These are phyloP conservation scores for Tetragonia tetragonoides DNA, from an alignment of 148 eudicot species.

Conservation along the genomic window DNA sequence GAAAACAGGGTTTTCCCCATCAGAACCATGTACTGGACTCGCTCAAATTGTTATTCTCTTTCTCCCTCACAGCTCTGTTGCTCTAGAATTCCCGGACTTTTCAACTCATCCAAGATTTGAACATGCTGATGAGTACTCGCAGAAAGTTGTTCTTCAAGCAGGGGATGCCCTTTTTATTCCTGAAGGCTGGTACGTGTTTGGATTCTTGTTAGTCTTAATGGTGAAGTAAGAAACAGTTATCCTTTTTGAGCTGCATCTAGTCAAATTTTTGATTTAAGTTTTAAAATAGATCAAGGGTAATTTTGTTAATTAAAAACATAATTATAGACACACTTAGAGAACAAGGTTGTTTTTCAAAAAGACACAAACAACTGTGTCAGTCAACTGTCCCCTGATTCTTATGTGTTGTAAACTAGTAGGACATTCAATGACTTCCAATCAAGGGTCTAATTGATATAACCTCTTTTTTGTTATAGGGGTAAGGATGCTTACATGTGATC, in stretches of 20 bases:
- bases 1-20: not conserved
- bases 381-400: not conserved
- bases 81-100: constrained; percentile 63
- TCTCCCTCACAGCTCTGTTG: constrained; percentile 53
- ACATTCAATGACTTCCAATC: not conserved
- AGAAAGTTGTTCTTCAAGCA: constrained; percentile 67
- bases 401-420: not conserved
- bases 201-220: not conserved
- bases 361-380: not conserved
- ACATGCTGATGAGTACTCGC: constrained; percentile 48
- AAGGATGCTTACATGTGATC: not conserved
- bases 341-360: too few relatives aligned
- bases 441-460: not conserved
- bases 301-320: too few relatives aligned
- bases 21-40: not conserved
- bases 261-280: too few relatives aligned
- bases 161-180: constrained; percentile 95
- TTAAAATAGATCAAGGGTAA: too few relatives aligned
- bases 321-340: too few relatives aligned
- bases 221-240: not conserved
- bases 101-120: constrained; percentile 67
- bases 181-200: constrained; percentile 77
- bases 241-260: not conserved
- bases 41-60: not conserved
- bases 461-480: not conserved